A percentile compares a stretch with the other conserved stretches of the same genome.
Conservation (phyloP, 352 stramenopile genomes). For the Peronospora belbahrii region DNA sequence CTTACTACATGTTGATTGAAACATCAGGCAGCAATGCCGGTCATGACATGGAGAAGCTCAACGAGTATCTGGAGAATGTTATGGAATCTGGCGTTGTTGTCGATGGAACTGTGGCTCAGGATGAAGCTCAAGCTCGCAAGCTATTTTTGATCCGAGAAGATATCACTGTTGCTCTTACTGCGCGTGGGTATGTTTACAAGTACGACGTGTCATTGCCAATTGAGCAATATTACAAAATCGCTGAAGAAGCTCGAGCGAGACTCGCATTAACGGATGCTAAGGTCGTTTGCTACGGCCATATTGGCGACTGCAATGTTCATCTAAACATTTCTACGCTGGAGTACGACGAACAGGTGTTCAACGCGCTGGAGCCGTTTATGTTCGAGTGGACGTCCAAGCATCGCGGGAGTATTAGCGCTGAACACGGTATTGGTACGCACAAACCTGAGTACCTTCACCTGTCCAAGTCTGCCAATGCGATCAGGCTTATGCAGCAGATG, state of each 20-base stretch:
- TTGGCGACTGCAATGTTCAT: constrained; percentile 96
- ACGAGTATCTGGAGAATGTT: constrained; percentile 74
- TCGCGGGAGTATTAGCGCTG: constrained; percentile 93
- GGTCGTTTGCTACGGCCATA: constrained; percentile 89
- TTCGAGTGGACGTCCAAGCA: constrained; percentile 81
- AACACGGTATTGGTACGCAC: constrained; percentile 94
- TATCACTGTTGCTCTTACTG: constrained; percentile 84
- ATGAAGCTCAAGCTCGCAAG: constrained; percentile 83
- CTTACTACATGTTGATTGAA: constrained; percentile 95
- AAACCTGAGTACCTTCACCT: constrained; percentile 86
- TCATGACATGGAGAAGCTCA: constrained; percentile 91
- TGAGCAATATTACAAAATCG: constrained; percentile 87
- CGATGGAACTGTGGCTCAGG: constrained; percentile 90
- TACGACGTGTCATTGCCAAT: constrained; percentile 95
- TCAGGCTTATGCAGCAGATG: constrained; percentile 89
- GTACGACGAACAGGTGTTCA: constrained; percentile 60
- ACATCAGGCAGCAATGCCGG: constrained; percentile 87
- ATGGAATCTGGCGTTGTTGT: constrained; percentile 65
- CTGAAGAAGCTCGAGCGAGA: constrained; percentile 59
- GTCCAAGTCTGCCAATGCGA: constrained; percentile 74
- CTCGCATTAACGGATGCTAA: constrained; percentile 40
- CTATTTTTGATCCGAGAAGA: constrained; percentile 94
- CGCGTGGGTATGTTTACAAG: constrained; percentile 93
- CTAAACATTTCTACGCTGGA: constrained; percentile 88
- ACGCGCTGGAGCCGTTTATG: constrained; percentile 61